Evolutionary conservation across 2,329 filamentous ascomycete genomes (phyloP), one percentile per base, ranked within the genome.

Genomic region (Bipolaris zeicola): DNA sequence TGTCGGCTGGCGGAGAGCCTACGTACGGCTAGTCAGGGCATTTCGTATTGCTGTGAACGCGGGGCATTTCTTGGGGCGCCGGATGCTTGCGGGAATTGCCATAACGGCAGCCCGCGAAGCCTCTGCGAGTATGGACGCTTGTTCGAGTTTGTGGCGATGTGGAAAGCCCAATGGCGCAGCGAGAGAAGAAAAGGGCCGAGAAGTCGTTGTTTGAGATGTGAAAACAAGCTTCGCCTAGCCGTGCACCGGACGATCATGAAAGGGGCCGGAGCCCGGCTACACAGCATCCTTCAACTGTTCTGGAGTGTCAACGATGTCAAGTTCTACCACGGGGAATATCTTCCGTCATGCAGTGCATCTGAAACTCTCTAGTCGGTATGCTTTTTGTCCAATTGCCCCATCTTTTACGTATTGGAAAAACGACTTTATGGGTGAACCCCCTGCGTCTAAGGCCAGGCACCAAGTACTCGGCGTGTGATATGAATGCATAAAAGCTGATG

Each of bases 221-320:
- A 31, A 33, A 42, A 55, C 28, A 55, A 50, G 52, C 52, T 43
- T 36, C 33, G 38, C 20, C 42, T 22, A 50, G 39, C 33, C 18
- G 24, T 33, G 33, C 33, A 31, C 39, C 1, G 39, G 33, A 16
- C 38, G 34, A 5, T 39, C 46, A 37, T 36, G 14, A 50, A 50
- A 55, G 52, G 46, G 52, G 52, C 18, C 37, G 26, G 18, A 39
- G 43, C 26, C 18, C 18, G 39, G 37, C 38, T 31, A 18, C 13
- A 22, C 14, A 50, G 1, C 31, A 44, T 28, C 38, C 13, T 14
- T 18, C 14, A 31, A 43, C 3, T 22, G 1, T 4, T 18, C 5
- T 20, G 22, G 6, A 10, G 22, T 16, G 18, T 16, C 24, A 3
- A 13, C 7, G 31, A 26, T 20, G 22, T 22, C 28, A 49, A 2